Base-by-base conservation (phyloP, 805 yeast genomes). In the Starmerella riodocensis region DNA sequence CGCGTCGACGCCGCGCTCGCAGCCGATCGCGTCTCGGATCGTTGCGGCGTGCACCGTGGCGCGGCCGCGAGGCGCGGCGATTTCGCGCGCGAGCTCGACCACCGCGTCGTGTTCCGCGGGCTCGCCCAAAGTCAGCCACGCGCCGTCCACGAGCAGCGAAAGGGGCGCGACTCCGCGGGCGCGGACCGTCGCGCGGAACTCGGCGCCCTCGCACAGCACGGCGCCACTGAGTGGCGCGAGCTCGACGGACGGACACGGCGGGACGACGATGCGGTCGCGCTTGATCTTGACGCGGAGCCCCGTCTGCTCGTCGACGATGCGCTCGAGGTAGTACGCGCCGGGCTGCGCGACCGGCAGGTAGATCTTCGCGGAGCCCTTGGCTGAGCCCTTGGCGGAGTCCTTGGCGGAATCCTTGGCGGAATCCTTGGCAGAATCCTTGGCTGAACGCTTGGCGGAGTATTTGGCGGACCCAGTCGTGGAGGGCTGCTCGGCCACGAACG, bases 131-230 rank as follows among this genome's bases (percentile, higher is more conserved):
- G 38, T 38, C 9, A 33, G 12, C 44, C 41, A 29, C 11, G 28
- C 34, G 13, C 42, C 45, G 17, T 42, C 43, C 2, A 49, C 32
- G 30, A 65, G 62, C 26, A 80, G 59, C 18, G 69, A 70, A 42
- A 80, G 58, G 0, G 98, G 97, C 1, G 88, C 77, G 2, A 84
- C 80, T 38, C 97, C 96, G 16, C 64, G 59, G 1, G 77, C 70
- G 2, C 68, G 63, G 24, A 88, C 65, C 12, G 60, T 59, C 1
- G 76, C 59, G 18, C 67, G 60, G 47, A 74, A 81, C 3, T 56
- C 36, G 14, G 67, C 73, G 24, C 78, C 82, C 26, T 75, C 61
- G 62, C 97, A 91, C 9, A 47, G 18, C 2, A 11, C 14, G 13
- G 47, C 70, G 67, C 12, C 45, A 16, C 28, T 53, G 55, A 6